A percentile compares a stretch with the other conserved stretches of the same genome.
Conservation (phyloP, 306 rosid genomes). For the Castanopsis chinensis region DNA sequence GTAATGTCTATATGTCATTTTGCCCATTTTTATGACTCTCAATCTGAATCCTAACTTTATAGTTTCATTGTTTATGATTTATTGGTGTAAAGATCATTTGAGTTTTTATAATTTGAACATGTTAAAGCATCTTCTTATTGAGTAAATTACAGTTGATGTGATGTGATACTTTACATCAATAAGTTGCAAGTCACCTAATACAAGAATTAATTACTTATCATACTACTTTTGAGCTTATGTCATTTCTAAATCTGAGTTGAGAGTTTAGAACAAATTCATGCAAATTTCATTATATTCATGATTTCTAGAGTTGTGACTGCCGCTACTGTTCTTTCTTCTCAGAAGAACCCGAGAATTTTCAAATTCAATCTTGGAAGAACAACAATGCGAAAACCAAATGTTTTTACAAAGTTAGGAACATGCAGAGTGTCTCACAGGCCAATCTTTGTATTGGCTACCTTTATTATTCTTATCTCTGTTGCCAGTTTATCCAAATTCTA, state of each 20-base stretch:
- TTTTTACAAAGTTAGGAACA: slow-evolving; percentile 28
- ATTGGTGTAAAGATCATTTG: neutral
- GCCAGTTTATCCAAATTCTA: slow-evolving; percentile 42
- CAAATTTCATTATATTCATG: neutral
- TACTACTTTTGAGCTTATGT: too few relatives aligned
- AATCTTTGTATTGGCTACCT: slow-evolving; percentile 34
- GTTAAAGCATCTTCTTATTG: slow-evolving; percentile 23
- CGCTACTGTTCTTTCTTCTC: neutral
- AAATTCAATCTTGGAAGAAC: slow-evolving; percentile 14
- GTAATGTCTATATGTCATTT: neutral
- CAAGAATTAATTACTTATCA: too few relatives aligned
- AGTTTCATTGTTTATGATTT: slow-evolving; percentile 21
- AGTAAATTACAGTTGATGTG: too few relatives aligned
- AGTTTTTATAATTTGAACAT: slow-evolving; percentile 25
- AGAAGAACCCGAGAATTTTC: slow-evolving; percentile 14
- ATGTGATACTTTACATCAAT: too few relatives aligned
- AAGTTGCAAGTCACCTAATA: too few relatives aligned
- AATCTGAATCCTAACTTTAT: slow-evolving; percentile 25
- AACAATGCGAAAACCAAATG: slow-evolving; percentile 43
- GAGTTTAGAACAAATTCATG: neutral
- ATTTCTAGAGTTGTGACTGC: neutral
- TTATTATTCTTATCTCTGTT: slow-evolving; percentile 47
- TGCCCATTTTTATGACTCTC: slow-evolving; percentile 2
- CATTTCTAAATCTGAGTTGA: slow-evolving; percentile 15
- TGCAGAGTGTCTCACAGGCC: slow-evolving; percentile 48